Base-by-base conservation (phyloP, 306 rosid genomes). In the Dalbergia cochinchinensis region DNA sequence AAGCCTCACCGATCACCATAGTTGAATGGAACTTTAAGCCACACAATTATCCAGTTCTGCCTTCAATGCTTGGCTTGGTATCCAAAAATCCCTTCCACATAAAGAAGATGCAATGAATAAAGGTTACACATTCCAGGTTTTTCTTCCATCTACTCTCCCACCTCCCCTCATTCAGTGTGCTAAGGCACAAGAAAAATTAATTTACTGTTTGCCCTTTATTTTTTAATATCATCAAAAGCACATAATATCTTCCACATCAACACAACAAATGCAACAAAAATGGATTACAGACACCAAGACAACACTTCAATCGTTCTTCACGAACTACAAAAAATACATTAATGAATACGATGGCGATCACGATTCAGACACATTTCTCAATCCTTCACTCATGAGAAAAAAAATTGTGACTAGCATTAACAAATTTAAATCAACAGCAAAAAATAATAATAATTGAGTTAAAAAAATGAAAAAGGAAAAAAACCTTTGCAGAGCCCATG, bases 401-500 rank as follows among this genome's bases (percentile, higher is more conserved):
- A 53, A 10, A 7, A 64, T 15, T 44, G 47, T 73, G 5, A 68
- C 61, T 15, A 45, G 7, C 77, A 60, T 73, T 70, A 44, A 42
- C 26, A 42, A 60, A 14, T 14, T 58, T 35, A 54, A 16, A 69
- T 54, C 35, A 69, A 42, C 61, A 41, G 20, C 58, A 60, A 5
- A 64, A 72, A 68, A 50, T 3, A 50, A 79, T 20, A 72, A 47
- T 5, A 53, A 20, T 34, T 42, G 42, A 37, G 16, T 7, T 7
- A 26, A 42, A 57, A n/a, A 19, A 5, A 42, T 10, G 11, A 7
- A 59, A 58, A 10, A 2, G 14, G 10, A 62, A 8, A 15, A 37
- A 64, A 65, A 95, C 99, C 99, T 93, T 95, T 35, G 99, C 99
- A 77, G 99, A 93, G 57, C 88, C 94, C 91, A 95, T 90, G 88